Percentiles rank a stretch among this genome's conserved stretches.
phyloP scores from a whole-genome alignment of 495 filamentous ascomycete species.

The Apiosordaria backusii region DNA sequence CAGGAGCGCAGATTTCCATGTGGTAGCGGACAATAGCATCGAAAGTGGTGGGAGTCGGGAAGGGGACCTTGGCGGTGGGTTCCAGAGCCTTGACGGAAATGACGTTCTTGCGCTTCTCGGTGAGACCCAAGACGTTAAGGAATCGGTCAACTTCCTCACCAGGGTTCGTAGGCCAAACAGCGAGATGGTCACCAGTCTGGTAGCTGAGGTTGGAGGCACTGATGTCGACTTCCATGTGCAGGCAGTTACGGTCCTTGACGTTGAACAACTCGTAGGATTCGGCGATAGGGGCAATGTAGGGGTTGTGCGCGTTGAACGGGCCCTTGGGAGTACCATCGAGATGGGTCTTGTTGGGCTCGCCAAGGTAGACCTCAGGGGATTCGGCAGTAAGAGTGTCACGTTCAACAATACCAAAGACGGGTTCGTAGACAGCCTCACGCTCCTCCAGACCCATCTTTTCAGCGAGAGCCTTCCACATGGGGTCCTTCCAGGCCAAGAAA shows the following conservation, averaged over 20 bases:
- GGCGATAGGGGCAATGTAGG: slow-evolving; percentile 89
- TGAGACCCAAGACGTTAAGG: slow-evolving; percentile 71
- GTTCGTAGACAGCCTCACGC: slow-evolving; percentile 93
- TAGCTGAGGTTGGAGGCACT: slow-evolving; percentile 82
- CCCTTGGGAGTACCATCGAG: slow-evolving; percentile 81
- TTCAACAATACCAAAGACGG: slow-evolving; percentile 80
- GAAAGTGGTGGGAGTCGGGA: slow-evolving; percentile 95
- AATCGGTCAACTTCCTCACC: slow-evolving; percentile 91
- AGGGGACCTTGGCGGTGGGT: slow-evolving; percentile 93
- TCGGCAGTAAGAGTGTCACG: slow-evolving; percentile 69
- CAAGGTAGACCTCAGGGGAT: slow-evolving; percentile 85
- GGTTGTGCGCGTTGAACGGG: slow-evolving; percentile 94
- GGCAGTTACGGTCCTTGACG: slow-evolving; percentile 88
- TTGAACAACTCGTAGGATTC: slow-evolving; percentile 89
- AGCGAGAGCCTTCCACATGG: slow-evolving; percentile 88
- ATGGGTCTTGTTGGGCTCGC: slow-evolving; percentile 95
- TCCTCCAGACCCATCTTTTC: slow-evolving; percentile 86
- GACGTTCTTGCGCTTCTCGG: slow-evolving; percentile 73
- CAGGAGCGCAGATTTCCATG: slow-evolving; percentile 91
- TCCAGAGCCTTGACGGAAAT: slow-evolving; percentile 90
- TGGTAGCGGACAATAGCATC: slow-evolving; percentile 94
- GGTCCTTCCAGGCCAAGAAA: slow-evolving; percentile 98
- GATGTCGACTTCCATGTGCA: slow-evolving; percentile 96
- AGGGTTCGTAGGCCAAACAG: slow-evolving; percentile 95
- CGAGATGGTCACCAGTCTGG: slow-evolving; percentile 95